A percentile compares a stretch with the other conserved stretches of the same genome.
phyloP scores from a whole-genome alignment of 169 alveolate genomes.

The Plasmodium chabaudi region DNA sequence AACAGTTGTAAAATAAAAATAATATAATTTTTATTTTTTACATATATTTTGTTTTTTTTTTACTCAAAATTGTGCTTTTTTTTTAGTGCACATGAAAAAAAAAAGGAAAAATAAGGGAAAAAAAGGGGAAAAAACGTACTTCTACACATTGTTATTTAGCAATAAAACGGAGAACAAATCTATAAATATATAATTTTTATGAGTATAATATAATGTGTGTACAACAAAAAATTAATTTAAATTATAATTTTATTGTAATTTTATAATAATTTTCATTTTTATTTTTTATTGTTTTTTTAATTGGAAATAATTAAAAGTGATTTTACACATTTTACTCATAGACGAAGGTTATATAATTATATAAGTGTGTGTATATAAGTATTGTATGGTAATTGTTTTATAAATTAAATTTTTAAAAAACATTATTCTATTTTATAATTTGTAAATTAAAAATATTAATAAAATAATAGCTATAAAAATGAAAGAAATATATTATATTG shows the following conservation, averaged over 20 bases:
- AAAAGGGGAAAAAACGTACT: neutral
- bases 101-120: conserved; percentile 7
- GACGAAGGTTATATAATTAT: neutral
- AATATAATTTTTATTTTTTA: conserved; percentile 20
- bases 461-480: neutral
- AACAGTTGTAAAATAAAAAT: conserved; percentile 28
- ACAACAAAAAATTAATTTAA: conserved; percentile 7
- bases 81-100: conserved; percentile 51
- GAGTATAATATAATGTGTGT: neutral
- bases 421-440: conserved; percentile 4
- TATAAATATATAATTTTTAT: neutral
- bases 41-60: conserved; percentile 17
- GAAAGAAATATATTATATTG: conserved; percentile 48
- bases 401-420: neutral
- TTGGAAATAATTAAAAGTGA: neutral
- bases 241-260: neutral
- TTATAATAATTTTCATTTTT: neutral
- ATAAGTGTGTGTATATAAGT: neutral
- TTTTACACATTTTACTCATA: neutral
- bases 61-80: conserved; percentile 23
- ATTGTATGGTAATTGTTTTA: neutral
- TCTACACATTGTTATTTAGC: neutral
- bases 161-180: neutral
- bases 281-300: conserved; percentile 11
- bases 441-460: conserved; percentile 9